Evolutionary conservation across 495 filamentous ascomycete genomes (phyloP).

Genomic region (Aspergillus conjunctus): DNA sequence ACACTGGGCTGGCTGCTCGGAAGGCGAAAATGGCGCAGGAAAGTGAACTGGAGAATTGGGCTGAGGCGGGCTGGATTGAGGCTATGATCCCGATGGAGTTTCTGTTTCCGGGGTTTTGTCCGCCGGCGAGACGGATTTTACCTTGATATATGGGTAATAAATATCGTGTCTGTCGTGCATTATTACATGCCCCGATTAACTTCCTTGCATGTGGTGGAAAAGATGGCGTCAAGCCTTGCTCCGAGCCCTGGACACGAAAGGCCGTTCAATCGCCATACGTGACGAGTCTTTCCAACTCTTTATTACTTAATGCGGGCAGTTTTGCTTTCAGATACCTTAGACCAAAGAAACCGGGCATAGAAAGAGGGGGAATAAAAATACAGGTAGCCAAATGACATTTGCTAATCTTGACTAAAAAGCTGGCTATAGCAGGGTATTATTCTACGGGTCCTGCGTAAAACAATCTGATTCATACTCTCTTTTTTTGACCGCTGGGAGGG

Average conservation of each 20-base stretch:
- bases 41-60: slow-evolving; percentile 19
- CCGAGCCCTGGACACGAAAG: no score
- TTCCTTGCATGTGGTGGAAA: no score
- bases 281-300: not conserved
- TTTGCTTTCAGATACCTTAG: not conserved
- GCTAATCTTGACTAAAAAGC: slow-evolving; percentile 8
- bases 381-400: slow-evolving; percentile 8
- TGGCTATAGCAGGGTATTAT: slow-evolving; percentile 6
- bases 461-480: slow-evolving; percentile 3
- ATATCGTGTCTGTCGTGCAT: no score
- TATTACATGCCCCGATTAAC: no score
- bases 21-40: slow-evolving; percentile 50
- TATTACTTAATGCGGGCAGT: not conserved
- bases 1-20: slow-evolving; percentile 58
- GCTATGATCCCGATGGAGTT: slow-evolving; percentile 24
- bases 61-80: slow-evolving; percentile 23
- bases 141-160: no score
- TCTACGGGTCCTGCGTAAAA: slow-evolving; percentile 7
- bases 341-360: not conserved
- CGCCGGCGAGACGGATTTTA: not conserved
- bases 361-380: slow-evolving; percentile 5
- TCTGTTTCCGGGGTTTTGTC: slow-evolving; percentile 20
- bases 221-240: no score
- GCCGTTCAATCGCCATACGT: no score
- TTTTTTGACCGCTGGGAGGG: not conserved